Percentiles rank a stretch among this genome's conserved stretches.
Evolutionary conservation across 257 asterid species (phyloP).

Genomic region (Solanum sejunctum): DNA sequence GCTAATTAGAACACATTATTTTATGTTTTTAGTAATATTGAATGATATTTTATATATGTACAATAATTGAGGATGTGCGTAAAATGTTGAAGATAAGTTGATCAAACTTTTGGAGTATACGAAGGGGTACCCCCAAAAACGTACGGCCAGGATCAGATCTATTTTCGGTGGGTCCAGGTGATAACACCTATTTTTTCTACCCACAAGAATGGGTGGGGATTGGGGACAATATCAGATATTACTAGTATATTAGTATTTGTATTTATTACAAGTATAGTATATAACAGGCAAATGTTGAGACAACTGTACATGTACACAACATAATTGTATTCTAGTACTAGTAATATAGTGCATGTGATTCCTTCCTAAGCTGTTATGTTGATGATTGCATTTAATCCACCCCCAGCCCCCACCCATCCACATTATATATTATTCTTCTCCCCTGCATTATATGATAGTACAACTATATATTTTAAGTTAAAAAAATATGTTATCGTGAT

Average conservation of each 20-base stretch:
- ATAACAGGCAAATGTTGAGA: neutral
- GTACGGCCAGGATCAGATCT: constrained; percentile 44
- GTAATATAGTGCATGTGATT: constrained; percentile 38
- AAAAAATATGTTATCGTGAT: neutral
- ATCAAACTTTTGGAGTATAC: constrained; percentile 12
- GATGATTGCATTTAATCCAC: constrained; percentile 21
- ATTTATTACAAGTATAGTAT: neutral
- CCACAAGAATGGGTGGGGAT: neutral
- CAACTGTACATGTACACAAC: neutral
- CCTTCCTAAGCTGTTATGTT: constrained; percentile 40
- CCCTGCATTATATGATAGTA: neutral
- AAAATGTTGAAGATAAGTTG: neutral
- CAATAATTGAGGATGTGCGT: neutral
- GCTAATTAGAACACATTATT: neutral
- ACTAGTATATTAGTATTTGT: neutral
- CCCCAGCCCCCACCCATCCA: constrained; percentile 10
- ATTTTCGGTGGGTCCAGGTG: constrained; percentile 31
- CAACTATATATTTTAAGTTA: neutral
- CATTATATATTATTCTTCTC: constrained; percentile 1
- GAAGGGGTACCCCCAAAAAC: constrained; percentile 31
- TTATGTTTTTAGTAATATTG: neutral
- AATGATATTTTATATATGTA: neutral
- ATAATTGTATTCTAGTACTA: neutral
- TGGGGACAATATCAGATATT: constrained; percentile 5
- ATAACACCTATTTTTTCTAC: neutral